Evolutionary conservation across 2,329 filamentous ascomycete genomes (phyloP).

Genomic region (Colletotrichum sojae): DNA sequence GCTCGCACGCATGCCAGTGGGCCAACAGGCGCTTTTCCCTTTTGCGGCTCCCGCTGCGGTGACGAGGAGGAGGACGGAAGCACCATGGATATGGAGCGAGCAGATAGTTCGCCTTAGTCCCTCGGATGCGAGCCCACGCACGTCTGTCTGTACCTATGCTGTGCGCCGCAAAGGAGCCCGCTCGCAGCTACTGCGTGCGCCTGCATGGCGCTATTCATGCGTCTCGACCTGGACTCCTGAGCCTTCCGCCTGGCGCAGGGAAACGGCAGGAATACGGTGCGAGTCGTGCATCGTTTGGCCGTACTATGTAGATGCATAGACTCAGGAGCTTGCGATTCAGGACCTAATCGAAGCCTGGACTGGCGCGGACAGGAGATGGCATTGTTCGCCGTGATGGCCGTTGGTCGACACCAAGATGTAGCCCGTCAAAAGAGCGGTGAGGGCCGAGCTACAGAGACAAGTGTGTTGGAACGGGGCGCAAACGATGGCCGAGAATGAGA

Average conservation of each 20-base stretch:
- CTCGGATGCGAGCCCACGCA: slow-evolving; percentile 35
- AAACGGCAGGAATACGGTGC: slow-evolving; percentile 19
- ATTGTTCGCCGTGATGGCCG: slow-evolving; percentile 2
- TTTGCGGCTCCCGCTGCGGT: slow-evolving; percentile 19
- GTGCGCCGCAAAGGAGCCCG: slow-evolving; percentile 29
- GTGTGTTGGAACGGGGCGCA: slow-evolving; percentile 5
- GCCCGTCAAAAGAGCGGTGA: slow-evolving; percentile 36
- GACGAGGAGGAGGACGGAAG: neutral
- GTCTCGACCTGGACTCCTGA: slow-evolving; percentile 9
- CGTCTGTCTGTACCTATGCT: slow-evolving; percentile 31
- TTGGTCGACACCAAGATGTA: slow-evolving; percentile 23
- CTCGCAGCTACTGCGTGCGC: slow-evolving; percentile 33
- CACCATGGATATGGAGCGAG: slow-evolving; percentile 1
- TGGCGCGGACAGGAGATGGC: neutral
- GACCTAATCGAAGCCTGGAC: neutral
- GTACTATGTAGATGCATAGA: neutral
- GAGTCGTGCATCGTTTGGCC: slow-evolving; percentile 3
- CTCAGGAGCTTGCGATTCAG: slow-evolving; percentile 1
- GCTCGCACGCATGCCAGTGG: neutral
- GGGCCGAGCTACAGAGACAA: slow-evolving; percentile 16
- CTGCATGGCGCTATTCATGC: slow-evolving; percentile 40
- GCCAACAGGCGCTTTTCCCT: slow-evolving; percentile 4
- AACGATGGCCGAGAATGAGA: neutral
- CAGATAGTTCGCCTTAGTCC: slow-evolving; percentile 22
- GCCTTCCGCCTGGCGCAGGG: neutral